Percentiles rank a stretch among this genome's conserved stretches.
These are phyloP conservation scores for Colletotrichum sp. DNA, from an alignment of 2,329 filamentous ascomycete species.

Conservation along the genomic window DNA sequence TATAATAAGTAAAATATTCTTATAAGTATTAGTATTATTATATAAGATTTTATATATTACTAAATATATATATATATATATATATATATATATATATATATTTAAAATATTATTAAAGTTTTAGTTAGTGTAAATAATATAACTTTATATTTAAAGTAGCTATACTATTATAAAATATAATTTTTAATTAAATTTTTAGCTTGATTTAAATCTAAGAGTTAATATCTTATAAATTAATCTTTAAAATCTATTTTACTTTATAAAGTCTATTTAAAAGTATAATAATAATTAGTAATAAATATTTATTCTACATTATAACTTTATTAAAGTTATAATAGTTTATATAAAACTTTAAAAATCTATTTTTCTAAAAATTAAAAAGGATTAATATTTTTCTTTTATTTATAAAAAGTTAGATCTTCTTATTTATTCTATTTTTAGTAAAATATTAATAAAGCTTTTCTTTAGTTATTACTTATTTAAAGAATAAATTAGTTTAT, in stretches of 20 bases:
- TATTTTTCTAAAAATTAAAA: background rate
- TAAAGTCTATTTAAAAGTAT: background rate
- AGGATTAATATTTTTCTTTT: background rate
- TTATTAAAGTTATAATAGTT: background rate
- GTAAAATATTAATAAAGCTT: background rate
- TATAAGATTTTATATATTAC: too few relatives aligned
- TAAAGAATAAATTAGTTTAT: rapidly evolving
- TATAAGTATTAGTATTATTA: too few relatives aligned
- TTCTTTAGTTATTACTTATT: background rate
- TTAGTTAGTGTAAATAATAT: too few relatives aligned
- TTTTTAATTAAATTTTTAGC: too few relatives aligned
- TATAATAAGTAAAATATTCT: too few relatives aligned
- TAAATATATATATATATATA: too few relatives aligned
- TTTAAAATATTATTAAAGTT: too few relatives aligned
- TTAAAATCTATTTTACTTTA: background rate
- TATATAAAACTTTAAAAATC: background rate
- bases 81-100: too few relatives aligned
- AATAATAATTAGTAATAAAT: background rate
- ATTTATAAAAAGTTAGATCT: background rate
- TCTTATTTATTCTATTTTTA: background rate
- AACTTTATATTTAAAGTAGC: too few relatives aligned
- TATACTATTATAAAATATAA: too few relatives aligned
- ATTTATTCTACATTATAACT: background rate
- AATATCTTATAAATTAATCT: background rate
- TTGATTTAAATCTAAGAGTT: background rate